Evolutionary conservation across 2,329 filamentous ascomycete species (phyloP).

Genomic region (Trichoderma oligosporum): DNA sequence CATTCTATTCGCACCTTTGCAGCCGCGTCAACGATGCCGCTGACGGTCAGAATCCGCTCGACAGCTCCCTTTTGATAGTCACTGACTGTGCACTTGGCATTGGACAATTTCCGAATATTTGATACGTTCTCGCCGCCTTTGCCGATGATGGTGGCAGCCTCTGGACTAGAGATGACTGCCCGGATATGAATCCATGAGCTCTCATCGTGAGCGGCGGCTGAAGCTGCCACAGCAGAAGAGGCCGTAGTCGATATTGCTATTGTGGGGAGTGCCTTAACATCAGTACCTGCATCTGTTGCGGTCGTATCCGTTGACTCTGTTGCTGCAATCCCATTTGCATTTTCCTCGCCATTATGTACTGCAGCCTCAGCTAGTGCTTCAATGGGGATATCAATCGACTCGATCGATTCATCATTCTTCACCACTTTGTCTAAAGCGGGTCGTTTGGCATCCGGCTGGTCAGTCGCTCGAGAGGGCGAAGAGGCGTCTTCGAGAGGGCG

Average conservation of each 20-base stretch:
- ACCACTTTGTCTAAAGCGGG: slow-evolving; percentile 90
- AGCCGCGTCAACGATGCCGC: slow-evolving; percentile 90
- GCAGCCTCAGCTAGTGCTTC: slow-evolving; percentile 37
- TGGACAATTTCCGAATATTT: slow-evolving; percentile 89
- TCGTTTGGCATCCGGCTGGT: slow-evolving; percentile 95
- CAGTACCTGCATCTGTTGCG: slow-evolving; percentile 35
- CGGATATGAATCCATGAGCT: slow-evolving; percentile 95
- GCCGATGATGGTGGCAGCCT: slow-evolving; percentile 96
- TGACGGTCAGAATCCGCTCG: slow-evolving; percentile 95
- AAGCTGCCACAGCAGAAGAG: slow-evolving; percentile 36
- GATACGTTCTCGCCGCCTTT: slow-evolving; percentile 99
- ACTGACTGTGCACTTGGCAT: slow-evolving; percentile 97
- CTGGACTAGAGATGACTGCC: slow-evolving; percentile 93
- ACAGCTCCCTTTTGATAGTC: slow-evolving; percentile 97
- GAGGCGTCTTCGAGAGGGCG: slow-evolving; percentile 95
- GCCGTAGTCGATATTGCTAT: slow-evolving; percentile 32
- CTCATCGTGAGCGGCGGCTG: slow-evolving; percentile 71
- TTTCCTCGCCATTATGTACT: slow-evolving; percentile 49
- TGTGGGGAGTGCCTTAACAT: slow-evolving; percentile 3
- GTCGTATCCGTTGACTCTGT: slow-evolving; percentile 26
- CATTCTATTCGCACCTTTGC: slow-evolving; percentile 68
- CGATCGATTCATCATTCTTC: slow-evolving; percentile 59
- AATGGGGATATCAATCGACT: slow-evolving; percentile 38
- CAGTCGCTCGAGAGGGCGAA: slow-evolving; percentile 83
- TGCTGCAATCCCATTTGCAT: slow-evolving; percentile 48